Evolutionary conservation across 1,284 basidiomycete genomes (phyloP).

Genomic region (Mycena citricolor): DNA sequence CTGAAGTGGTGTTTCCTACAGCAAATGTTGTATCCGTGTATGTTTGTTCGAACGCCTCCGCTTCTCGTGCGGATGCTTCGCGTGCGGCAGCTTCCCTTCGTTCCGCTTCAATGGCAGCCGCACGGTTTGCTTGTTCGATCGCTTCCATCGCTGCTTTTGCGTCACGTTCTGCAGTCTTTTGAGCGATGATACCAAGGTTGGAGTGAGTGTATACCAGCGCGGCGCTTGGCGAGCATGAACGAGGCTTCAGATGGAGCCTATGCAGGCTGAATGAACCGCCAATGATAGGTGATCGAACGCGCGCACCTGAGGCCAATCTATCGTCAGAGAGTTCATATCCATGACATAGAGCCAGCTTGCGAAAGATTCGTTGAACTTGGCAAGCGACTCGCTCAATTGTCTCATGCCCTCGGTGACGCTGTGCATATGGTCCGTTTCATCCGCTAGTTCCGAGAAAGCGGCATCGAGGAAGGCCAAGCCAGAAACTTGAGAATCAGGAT

Average conservation of each 20-base stretch:
- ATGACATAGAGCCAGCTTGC: slow-evolving; percentile 89
- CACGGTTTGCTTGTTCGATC: slow-evolving; percentile 21
- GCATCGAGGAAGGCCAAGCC: slow-evolving; percentile 86
- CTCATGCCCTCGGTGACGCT: slow-evolving; percentile 74
- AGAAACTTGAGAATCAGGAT: slow-evolving; percentile 67
- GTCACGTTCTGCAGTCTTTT: slow-evolving; percentile 51
- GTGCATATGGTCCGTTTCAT: slow-evolving; percentile 82
- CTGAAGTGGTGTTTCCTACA: slow-evolving; percentile 38
- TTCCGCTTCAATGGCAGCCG: too few species aligned
- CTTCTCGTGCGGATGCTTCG: slow-evolving; percentile 31
- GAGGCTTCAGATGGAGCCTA: slow-evolving; percentile 68
- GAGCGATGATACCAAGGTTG: too few species aligned
- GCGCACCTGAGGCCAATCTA: slow-evolving; percentile 86
- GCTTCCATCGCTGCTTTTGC: slow-evolving; percentile 42
- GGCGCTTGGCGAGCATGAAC: slow-evolving; percentile 53
- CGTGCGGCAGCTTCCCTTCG: slow-evolving; percentile 40
- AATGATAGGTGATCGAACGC: background rate
- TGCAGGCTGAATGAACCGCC: background rate
- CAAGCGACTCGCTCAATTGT: slow-evolving; percentile 72
- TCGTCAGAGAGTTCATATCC: slow-evolving; percentile 93
- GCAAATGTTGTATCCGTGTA: slow-evolving; percentile 41
- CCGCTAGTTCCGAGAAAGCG: slow-evolving; percentile 81
- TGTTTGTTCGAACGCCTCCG: slow-evolving; percentile 43
- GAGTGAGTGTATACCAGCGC: slow-evolving; percentile 50
- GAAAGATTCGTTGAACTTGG: slow-evolving; percentile 91